phyloP scores from a whole-genome alignment of 2,329 filamentous ascomycete genomes.

The Orbilia quercus region DNA sequence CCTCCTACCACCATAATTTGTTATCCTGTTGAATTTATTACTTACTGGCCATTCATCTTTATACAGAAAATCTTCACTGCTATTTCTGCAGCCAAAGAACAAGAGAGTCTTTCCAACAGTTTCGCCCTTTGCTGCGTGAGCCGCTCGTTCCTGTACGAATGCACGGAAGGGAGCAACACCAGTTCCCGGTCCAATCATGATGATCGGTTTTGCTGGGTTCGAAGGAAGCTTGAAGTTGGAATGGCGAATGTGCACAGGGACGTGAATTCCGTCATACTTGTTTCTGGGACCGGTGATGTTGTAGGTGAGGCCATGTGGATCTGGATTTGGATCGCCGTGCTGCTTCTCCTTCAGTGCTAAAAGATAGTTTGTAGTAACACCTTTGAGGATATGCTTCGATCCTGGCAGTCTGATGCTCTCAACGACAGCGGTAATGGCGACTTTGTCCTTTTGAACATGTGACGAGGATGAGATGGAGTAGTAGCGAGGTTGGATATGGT shows the following conservation, averaged over 20 bases:
- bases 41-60: conserved; percentile 90
- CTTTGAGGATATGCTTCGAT: conserved; percentile 82
- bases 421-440: conserved; percentile 94
- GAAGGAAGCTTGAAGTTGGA: conserved; percentile 99
- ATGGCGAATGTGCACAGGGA: conserved; percentile 94
- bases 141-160: conserved; percentile 92
- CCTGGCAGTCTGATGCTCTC: conserved; percentile 83
- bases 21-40: conserved; percentile 48
- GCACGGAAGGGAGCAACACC: conserved; percentile 96
- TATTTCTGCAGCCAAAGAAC: conserved; percentile 94
- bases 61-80: conserved; percentile 92
- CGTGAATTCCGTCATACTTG: conserved; percentile 95
- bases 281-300: conserved; percentile 88
- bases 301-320: conserved; percentile 86
- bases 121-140: conserved; percentile 81
- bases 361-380: conserved; percentile 96
- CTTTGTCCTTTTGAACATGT: conserved; percentile 89
- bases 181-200: conserved; percentile 95
- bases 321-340: conserved; percentile 83
- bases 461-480: conserved; percentile 99
- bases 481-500: conserved; percentile 96
- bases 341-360: conserved; percentile 96
- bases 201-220: conserved; percentile 90
- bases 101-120: conserved; percentile 86
- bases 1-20: conserved; percentile 2